Conservation (phyloP, 345 rosid genomes). For the Bruguiera gymnorhiza region DNA sequence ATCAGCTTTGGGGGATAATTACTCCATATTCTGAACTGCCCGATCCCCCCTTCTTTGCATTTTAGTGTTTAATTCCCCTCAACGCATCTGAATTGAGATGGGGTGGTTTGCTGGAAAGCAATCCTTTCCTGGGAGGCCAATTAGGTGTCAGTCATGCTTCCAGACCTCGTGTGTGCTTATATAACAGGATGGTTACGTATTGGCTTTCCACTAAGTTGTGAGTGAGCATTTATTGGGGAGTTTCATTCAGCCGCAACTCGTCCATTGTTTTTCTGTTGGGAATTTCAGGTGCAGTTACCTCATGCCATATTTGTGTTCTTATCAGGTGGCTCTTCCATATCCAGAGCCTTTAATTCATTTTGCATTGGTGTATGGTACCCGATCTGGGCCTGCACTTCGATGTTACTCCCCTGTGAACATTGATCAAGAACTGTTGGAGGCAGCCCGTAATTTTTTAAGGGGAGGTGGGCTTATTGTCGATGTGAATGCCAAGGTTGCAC, state of each 20-base stretch:
- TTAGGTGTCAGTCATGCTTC: too few species aligned
- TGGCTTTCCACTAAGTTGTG: too few species aligned
- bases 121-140: neutral
- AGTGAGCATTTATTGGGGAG: neutral
- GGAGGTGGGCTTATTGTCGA: conserved; percentile 71
- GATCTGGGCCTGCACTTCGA: conserved; percentile 77
- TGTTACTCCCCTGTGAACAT: conserved; percentile 74
- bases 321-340: conserved; percentile 63
- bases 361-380: conserved; percentile 70
- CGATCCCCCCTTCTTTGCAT: too few species aligned
- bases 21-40: too few species aligned
- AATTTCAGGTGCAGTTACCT: neutral
- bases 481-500: conserved; percentile 47
- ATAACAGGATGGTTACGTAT: too few species aligned
- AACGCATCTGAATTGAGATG: neutral
- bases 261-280: neutral
- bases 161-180: too few species aligned
- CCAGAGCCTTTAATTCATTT: conserved; percentile 71
- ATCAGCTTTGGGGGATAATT: too few species aligned
- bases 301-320: neutral
- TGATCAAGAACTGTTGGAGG: conserved; percentile 73
- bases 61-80: neutral
- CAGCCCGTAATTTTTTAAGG: conserved; percentile 63
- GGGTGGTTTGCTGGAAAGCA: neutral
- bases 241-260: neutral